Evolutionary conservation across 257 asterid genomes (phyloP).

Genomic region (Striga asiatica): DNA sequence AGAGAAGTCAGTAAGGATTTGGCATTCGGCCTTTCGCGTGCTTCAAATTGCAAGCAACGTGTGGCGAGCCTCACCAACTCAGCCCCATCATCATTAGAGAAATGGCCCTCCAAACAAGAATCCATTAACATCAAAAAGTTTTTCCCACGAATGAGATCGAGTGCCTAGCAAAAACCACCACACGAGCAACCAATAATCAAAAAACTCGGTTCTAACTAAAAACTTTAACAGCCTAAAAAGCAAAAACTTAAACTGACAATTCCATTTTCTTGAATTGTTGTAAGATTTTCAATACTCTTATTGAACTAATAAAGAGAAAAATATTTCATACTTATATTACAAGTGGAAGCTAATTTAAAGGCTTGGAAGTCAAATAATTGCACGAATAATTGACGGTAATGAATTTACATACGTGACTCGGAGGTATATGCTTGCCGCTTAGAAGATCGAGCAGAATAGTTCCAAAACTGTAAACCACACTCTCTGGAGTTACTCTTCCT

Average conservation of each 20-base stretch:
- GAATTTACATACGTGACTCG: conserved; percentile 26
- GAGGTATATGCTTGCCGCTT: conserved; percentile 66
- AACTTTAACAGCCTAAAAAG: no score
- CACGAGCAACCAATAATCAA: no score
- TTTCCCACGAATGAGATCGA: conserved; percentile 52
- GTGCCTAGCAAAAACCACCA: conserved; percentile 39
- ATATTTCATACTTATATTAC: no score
- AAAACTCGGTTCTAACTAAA: no score
- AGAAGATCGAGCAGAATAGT: conserved; percentile 62
- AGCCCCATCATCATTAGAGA: conserved; percentile 71
- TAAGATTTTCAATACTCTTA: no score
- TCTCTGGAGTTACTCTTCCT: conserved; percentile 58
- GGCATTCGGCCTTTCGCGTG: conserved; percentile 83
- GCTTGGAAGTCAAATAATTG: neutral
- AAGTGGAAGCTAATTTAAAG: no score
- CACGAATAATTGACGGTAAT: neutral
- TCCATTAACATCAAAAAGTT: conserved; percentile 55
- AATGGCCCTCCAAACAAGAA: conserved; percentile 86
- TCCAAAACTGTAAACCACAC: conserved; percentile 61
- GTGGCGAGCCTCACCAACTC: conserved; percentile 84
- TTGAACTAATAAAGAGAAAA: no score
- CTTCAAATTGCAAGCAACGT: conserved; percentile 90
- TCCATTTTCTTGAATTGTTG: no score
- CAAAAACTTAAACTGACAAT: no score
- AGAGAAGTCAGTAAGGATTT: conserved; percentile 58